Conservation (phyloP, 1,284 basidiomycete species). For the Tilletia caries region DNA sequence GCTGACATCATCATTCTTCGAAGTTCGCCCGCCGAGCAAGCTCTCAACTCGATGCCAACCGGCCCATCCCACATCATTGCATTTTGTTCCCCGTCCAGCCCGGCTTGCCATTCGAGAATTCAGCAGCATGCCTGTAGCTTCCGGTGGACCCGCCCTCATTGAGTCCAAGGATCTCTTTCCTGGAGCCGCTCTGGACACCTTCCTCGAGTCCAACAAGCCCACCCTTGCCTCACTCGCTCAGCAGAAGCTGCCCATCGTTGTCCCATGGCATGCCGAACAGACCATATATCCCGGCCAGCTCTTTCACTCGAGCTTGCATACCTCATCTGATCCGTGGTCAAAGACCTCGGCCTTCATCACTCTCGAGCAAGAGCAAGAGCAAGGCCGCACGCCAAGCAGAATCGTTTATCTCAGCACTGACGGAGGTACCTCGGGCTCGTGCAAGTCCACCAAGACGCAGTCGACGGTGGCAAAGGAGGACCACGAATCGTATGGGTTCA, state of each 20-base stretch:
- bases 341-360: slow-evolving; percentile 1
- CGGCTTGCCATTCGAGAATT: too few relatives aligned
- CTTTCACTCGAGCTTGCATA: slow-evolving; percentile 10
- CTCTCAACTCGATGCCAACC: too few relatives aligned
- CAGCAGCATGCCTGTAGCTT: too few relatives aligned
- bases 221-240: neutral
- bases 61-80: too few relatives aligned
- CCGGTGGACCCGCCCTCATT: too few relatives aligned
- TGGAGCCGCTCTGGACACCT: neutral
- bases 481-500: slow-evolving; percentile 13
- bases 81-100: too few relatives aligned
- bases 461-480: slow-evolving; percentile 9
- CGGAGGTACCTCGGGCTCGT: slow-evolving; percentile 12
- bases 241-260: slow-evolving; percentile 6
- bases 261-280: slow-evolving; percentile 8
- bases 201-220: slow-evolving; percentile 11
- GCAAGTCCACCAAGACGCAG: slow-evolving; percentile 14
- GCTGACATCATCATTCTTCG: too few relatives aligned
- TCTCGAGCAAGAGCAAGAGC: neutral
- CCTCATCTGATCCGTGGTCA: slow-evolving; percentile 1
- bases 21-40: too few relatives aligned
- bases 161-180: too few relatives aligned
- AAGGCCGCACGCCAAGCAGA: neutral
- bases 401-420: slow-evolving; percentile 14
- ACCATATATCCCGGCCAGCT: slow-evolving; percentile 10